Evolutionary conservation across 306 rosid genomes (phyloP).

Genomic region (Medicago lupulina): DNA sequence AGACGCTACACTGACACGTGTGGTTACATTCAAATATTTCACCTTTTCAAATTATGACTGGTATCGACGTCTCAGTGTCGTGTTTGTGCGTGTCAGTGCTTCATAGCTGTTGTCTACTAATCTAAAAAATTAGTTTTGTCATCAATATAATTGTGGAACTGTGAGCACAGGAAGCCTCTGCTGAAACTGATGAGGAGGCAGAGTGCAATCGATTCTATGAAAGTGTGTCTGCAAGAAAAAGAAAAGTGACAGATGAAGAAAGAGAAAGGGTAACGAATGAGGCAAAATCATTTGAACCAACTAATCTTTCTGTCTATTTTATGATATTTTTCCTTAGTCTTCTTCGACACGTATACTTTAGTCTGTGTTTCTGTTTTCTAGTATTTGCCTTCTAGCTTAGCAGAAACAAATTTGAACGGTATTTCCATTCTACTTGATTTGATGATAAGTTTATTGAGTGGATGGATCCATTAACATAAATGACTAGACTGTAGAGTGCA

Average conservation of each 20-base stretch:
- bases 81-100: neutral
- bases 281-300: conserved; percentile 81
- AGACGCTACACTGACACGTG: neutral
- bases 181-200: conserved; percentile 62
- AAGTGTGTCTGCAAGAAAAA: too few relatives aligned
- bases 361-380: conserved; percentile 50
- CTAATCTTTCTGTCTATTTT: conserved; percentile 77
- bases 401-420: conserved; percentile 83
- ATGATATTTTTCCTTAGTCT: neutral
- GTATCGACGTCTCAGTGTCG: neutral
- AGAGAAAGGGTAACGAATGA: conserved; percentile 85
- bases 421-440: conserved; percentile 47
- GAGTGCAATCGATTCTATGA: too few relatives aligned
- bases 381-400: conserved; percentile 98
- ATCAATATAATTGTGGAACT: conserved; percentile 33
- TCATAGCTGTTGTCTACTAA: neutral
- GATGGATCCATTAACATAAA: too few relatives aligned
- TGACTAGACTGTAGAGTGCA: too few relatives aligned
- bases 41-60: neutral
- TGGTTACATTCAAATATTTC: neutral
- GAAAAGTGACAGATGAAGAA: conserved; percentile 95
- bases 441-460: too few relatives aligned
- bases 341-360: neutral
- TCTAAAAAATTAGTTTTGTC: conserved; percentile 12
- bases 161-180: conserved; percentile 59